phyloP scores from a whole-genome alignment of 805 yeast genomes.

The Candida nanaspora region DNA sequence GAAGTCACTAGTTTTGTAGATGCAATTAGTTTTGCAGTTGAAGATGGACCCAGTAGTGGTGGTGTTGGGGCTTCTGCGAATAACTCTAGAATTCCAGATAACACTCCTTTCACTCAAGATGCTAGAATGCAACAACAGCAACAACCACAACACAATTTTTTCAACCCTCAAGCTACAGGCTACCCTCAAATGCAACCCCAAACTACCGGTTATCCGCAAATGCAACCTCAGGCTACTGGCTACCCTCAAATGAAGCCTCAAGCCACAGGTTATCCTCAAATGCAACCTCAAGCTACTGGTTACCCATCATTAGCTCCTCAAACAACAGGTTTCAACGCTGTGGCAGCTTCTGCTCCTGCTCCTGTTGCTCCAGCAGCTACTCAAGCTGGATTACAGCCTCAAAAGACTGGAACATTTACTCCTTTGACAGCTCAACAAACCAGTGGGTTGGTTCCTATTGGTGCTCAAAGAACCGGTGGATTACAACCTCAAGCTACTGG shows the following conservation, averaged over 20 bases:
- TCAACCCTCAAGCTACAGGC: slow-evolving; percentile 31
- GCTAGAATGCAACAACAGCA: slow-evolving; percentile 23
- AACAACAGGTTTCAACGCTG: slow-evolving; percentile 14
- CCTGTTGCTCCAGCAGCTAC: too few relatives aligned
- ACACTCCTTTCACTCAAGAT: slow-evolving; percentile 9
- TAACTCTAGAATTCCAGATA: not conserved
- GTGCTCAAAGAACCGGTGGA: slow-evolving; percentile 15
- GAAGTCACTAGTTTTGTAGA: slow-evolving; percentile 89
- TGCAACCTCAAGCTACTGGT: slow-evolving; percentile 37
- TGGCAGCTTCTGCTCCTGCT: too few relatives aligned
- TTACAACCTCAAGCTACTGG: slow-evolving; percentile 26
- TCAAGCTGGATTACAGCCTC: slow-evolving; percentile 41
- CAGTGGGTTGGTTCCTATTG: slow-evolving; percentile 19
- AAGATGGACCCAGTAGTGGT: slow-evolving; percentile 36
- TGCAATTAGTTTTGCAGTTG: slow-evolving; percentile 73
- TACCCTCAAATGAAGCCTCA: slow-evolving; percentile 34
- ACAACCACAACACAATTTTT: slow-evolving; percentile 26
- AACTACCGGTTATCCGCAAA: slow-evolving; percentile 37
- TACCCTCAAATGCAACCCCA: slow-evolving; percentile 34
- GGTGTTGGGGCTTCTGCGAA: slow-evolving; percentile 1
- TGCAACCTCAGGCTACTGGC: slow-evolving; percentile 48
- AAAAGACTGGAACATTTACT: slow-evolving; percentile 61
- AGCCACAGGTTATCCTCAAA: slow-evolving; percentile 33
- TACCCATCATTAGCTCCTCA: slow-evolving; percentile 35
- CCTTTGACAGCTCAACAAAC: slow-evolving; percentile 31